Evolutionary conservation across 805 yeast genomes (phyloP).

Genomic region (Hanseniaspora singularis): DNA sequence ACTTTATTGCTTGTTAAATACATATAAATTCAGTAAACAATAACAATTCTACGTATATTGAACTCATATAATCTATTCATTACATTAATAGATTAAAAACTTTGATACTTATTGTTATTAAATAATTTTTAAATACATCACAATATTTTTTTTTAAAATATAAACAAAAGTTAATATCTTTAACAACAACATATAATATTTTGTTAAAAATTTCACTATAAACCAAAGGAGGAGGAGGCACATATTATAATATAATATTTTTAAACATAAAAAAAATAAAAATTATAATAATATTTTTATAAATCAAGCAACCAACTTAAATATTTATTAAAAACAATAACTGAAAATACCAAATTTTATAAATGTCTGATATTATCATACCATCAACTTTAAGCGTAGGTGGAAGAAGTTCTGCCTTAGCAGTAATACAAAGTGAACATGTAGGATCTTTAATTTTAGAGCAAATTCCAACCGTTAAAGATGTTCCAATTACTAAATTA

Average conservation of each 20-base stretch:
- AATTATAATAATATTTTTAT: neutral
- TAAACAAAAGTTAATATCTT: too few relatives aligned
- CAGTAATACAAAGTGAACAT: slow-evolving; percentile 72
- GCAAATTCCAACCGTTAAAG: slow-evolving; percentile 47
- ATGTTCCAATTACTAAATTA: slow-evolving; percentile 63
- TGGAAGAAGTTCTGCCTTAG: slow-evolving; percentile 78
- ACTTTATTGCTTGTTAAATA: too few relatives aligned
- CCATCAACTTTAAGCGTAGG: slow-evolving; percentile 43
- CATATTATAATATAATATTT: neutral
- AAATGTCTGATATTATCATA: neutral
- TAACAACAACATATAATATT: too few relatives aligned
- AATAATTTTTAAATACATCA: too few relatives aligned
- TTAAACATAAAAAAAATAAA: neutral
- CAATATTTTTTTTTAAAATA: too few relatives aligned
- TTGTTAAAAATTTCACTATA: slow-evolving; percentile 12
- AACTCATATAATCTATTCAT: too few relatives aligned
- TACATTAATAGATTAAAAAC: too few relatives aligned
- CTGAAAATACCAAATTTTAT: too few relatives aligned
- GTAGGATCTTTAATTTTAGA: slow-evolving; percentile 50
- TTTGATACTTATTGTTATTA: too few relatives aligned
- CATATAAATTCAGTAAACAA: too few relatives aligned
- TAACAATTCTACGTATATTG: too few relatives aligned
- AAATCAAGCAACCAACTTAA: neutral
- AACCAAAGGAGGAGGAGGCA: slow-evolving; percentile 17
- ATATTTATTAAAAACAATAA: too few relatives aligned